Percentiles rank a stretch among this genome's conserved stretches.
These are phyloP conservation scores for Skeletonema potamos DNA, from an alignment of 108 stramenopile genomes.

Conservation along the genomic window DNA sequence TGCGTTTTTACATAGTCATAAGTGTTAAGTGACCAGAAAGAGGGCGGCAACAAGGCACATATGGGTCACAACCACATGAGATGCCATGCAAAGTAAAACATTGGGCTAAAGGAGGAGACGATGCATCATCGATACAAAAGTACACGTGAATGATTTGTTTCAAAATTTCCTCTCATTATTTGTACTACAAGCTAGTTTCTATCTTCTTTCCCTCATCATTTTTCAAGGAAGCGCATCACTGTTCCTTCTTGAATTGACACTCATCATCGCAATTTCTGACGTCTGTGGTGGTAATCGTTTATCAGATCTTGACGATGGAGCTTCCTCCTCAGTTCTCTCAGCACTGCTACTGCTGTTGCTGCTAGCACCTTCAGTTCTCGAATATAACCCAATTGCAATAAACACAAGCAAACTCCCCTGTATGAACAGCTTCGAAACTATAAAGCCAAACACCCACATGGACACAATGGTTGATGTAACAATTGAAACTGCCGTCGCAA, in stretches of 20 bases:
- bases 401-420: slow-evolving; percentile 32
- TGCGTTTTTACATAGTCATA: too few species aligned
- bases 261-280: slow-evolving; percentile 20
- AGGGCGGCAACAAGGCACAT: too few species aligned
- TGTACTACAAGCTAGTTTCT: too few species aligned
- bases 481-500: slow-evolving; percentile 66
- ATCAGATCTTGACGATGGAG: not conserved
- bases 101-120: too few species aligned
- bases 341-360: not conserved
- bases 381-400: slow-evolving; percentile 32
- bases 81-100: too few species aligned
- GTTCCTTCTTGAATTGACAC: not conserved
- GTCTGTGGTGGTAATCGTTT: slow-evolving; percentile 11
- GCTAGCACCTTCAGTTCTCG: slow-evolving; percentile 14
- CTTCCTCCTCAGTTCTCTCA: not conserved
- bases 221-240: not conserved
- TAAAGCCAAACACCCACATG: slow-evolving; percentile 57
- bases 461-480: slow-evolving; percentile 38
- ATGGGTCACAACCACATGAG: too few species aligned
- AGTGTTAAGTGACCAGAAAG: too few species aligned
- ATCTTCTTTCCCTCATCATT: not conserved
- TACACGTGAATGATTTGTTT: not conserved
- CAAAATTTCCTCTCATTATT: too few species aligned
- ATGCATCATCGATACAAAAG: too few species aligned
- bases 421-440: slow-evolving; percentile 33